Evolutionary conservation across 179 eudicot species (phyloP), one percentile per base, ranked within the genome.

Genomic region (Carnegiea gigantea): DNA sequence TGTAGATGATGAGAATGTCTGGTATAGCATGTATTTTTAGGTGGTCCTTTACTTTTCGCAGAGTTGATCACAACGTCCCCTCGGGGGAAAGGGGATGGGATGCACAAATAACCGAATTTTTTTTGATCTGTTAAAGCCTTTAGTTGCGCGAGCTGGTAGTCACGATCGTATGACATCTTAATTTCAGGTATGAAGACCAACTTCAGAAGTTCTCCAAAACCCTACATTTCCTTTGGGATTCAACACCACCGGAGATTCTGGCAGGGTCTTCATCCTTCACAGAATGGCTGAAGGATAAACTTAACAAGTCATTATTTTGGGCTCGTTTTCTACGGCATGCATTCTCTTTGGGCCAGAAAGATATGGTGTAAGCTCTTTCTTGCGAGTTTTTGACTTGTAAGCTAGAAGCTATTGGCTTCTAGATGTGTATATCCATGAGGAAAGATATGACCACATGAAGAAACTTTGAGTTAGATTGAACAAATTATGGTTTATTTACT

Each of bases 261-360:
- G 87, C 79, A 79, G 89, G 88, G 48, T 72, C 28, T 79, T 80
- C 91, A 67, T 91, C 94, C 33, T 83, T 89, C 43, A 84, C 80
- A 59, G 86, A 86, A 12, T 86, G 84, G 74, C 74, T 89, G 88
- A 90, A 83, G 86, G 79, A 88, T 83, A 88, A 86, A 64, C 70
- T 90, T n/a, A 80, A 85, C 20, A 91, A 86, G 80, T 89, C 94
- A 53, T 82, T 77, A 0, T 88, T 89, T 84, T 93, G 98, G 98
- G 89, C 88, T 77, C 83, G 83, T 13, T 89, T 85, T 81, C 81
- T 92, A 78, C 86, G 83, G 46, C 93, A 84, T 36, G 88, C 93
- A 44, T 77, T 87, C 85, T 82, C 87, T 79, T 81, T 93, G 90
- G 96, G 96, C 67, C 94, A 93, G 81, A 90, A 91, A 46, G 96